Conservation (phyloP, 331 rosid genomes). For the Pyrus hybrid region DNA sequence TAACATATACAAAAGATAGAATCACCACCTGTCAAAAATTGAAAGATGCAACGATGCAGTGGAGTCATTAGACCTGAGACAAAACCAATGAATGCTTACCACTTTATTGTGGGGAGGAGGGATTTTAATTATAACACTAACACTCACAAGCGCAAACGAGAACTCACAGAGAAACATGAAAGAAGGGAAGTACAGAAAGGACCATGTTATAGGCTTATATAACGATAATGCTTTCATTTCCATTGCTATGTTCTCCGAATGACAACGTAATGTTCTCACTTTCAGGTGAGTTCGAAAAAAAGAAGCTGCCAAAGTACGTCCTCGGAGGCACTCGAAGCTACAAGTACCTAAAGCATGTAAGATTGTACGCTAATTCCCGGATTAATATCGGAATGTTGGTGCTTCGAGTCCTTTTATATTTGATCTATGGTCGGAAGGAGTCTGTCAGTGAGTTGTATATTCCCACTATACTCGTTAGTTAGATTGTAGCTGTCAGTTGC, state of each 20-base stretch:
- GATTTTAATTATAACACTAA: too few relatives aligned
- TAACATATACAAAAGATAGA: neutral
- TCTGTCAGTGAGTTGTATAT: constrained; percentile 3
- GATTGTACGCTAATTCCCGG: neutral
- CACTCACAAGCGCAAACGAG: too few relatives aligned
- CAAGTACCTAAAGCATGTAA: constrained; percentile 20
- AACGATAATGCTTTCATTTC: neutral
- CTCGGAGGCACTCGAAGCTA: constrained; percentile 20
- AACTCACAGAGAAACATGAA: neutral
- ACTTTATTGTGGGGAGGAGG: neutral
- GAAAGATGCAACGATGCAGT: neutral
- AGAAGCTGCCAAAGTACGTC: constrained; percentile 26
- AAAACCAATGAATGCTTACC: neutral
- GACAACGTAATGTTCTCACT: neutral
- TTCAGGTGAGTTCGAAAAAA: constrained; percentile 35
- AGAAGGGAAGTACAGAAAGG: neutral
- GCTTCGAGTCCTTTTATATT: neutral
- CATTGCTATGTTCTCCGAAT: neutral
- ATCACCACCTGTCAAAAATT: neutral
- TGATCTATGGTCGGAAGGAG: neutral
- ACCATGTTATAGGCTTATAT: neutral
- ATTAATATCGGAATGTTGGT: neutral
- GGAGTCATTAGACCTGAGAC: neutral
- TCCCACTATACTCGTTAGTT: neutral
- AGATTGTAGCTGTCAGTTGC: neutral